These are phyloP conservation scores for Skeletonema potamos DNA, from an alignment of 108 stramenopile species.

Conservation along the genomic window DNA sequence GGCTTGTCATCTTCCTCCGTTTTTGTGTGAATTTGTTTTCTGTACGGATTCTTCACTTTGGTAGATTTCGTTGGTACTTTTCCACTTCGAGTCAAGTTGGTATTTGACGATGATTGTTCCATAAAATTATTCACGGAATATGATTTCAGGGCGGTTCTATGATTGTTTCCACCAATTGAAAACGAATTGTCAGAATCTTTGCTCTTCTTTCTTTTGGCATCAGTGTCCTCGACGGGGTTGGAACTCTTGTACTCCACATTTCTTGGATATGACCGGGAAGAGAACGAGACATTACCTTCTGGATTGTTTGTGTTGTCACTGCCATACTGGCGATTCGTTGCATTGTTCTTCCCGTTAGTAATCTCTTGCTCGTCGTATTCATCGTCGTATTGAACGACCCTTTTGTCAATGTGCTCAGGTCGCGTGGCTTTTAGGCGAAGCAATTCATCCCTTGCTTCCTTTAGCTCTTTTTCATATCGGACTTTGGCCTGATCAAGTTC, in stretches of 20 bases:
- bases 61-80: background rate
- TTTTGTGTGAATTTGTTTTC: slow-evolving; percentile 5
- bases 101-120: background rate
- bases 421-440: background rate
- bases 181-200: background rate
- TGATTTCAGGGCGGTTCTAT: background rate
- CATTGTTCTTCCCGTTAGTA: background rate
- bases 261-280: background rate
- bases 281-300: background rate
- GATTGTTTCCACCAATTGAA: background rate
- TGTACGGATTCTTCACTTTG: slow-evolving; percentile 4
- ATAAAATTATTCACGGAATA: background rate
- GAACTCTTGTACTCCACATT: slow-evolving; percentile 4
- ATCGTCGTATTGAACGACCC: background rate
- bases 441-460: slow-evolving; percentile 3
- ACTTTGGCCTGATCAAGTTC: slow-evolving; percentile 19
- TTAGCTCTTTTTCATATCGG: slow-evolving; percentile 7
- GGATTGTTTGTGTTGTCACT: background rate
- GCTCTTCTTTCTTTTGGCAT: background rate
- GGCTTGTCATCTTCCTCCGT: slow-evolving; percentile 6
- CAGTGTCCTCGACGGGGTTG: background rate
- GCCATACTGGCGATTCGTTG: background rate
- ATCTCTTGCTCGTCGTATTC: background rate
- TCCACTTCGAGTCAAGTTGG: background rate
- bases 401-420: background rate